Conservation (phyloP, 441 rosid genomes). For the Populus hybrid region DNA sequence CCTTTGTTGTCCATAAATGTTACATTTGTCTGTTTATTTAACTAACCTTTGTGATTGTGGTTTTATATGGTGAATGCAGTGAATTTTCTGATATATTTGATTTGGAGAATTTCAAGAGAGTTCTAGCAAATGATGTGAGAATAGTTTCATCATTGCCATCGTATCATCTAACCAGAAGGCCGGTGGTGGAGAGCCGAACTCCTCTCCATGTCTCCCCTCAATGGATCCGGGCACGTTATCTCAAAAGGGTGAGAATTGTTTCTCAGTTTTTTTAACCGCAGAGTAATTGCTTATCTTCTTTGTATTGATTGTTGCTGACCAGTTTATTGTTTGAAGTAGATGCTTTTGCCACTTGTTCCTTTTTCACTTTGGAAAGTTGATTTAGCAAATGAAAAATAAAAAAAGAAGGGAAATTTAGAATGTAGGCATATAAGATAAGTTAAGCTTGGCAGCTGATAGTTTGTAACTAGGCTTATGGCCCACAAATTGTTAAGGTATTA, state of each 20-base stretch:
- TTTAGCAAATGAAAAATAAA: slow-evolving; percentile 3
- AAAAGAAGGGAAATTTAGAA: neutral
- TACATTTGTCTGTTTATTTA: neutral
- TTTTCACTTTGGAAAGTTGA: neutral
- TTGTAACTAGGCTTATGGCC: slow-evolving; percentile 18
- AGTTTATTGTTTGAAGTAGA: slow-evolving; percentile 1
- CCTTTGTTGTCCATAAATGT: neutral
- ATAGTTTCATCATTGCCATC: slow-evolving; percentile 80
- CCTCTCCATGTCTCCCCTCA: slow-evolving; percentile 72
- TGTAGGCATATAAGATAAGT: neutral
- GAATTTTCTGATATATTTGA: slow-evolving; percentile 95
- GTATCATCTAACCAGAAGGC: slow-evolving; percentile 76
- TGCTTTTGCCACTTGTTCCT: neutral
- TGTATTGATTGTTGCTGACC: neutral
- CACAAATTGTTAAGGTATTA: neutral
- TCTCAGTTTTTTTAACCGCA: slow-evolving; percentile 1
- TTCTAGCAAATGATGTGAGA: slow-evolving; percentile 72
- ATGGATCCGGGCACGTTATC: slow-evolving; percentile 89
- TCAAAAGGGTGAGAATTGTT: slow-evolving; percentile 51
- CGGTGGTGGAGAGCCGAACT: slow-evolving; percentile 76
- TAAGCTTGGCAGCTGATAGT: neutral
- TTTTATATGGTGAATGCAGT: slow-evolving; percentile 43
- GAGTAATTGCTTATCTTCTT: neutral
- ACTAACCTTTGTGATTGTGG: slow-evolving; percentile 2
- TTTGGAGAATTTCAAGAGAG: slow-evolving; percentile 78